Base-by-base conservation (phyloP, 768 basidiomycete species). In the Leccinellum albellum region DNA sequence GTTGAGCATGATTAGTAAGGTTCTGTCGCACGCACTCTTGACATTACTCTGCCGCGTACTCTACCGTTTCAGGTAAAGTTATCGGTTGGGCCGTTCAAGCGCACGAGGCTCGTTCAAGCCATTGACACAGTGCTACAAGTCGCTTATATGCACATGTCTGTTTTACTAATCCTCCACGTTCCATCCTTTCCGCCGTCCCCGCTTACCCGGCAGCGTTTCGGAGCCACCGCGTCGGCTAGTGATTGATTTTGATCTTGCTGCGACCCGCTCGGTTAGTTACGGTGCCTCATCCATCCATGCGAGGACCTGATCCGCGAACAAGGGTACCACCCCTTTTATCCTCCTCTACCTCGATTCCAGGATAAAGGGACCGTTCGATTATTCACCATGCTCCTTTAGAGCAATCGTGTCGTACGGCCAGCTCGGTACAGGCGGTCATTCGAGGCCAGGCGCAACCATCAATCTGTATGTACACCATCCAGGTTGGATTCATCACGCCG, bases 1-100 rank as follows among this genome's bases (percentile, higher is more conserved):
- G 6, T 78, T 73, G 13, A 84, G 79, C 21, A 46, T 46, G 45
- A 17, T 15, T 28, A 28, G 28, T 28, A 23, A 23, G 44, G 44
- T 45, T 45, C 37, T 37, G 37, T 37, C 37, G 37, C 17, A n/a
- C n/a, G n/a, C n/a, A n/a, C n/a, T n/a, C n/a, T n/a, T n/a, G n/a
- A n/a, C n/a, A n/a, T n/a, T n/a, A n/a, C n/a, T n/a, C n/a, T n/a
- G n/a, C n/a, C n/a, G n/a, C n/a, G n/a, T n/a, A n/a, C n/a, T n/a
- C n/a, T n/a, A n/a, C n/a, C n/a, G n/a, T n/a, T n/a, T n/a, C n/a
- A n/a, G n/a, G n/a, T n/a, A n/a, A n/a, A n/a, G n/a, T n/a, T n/a
- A n/a, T n/a, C n/a, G n/a, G n/a, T n/a, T n/a, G n/a, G n/a, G n/a
- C n/a, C n/a, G n/a, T n/a, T n/a, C n/a, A n/a, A n/a, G n/a, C n/a